Evolutionary conservation across 225 moss, liverwort and hornwort species (phyloP).

Genomic region (Polytrichum formosum): DNA sequence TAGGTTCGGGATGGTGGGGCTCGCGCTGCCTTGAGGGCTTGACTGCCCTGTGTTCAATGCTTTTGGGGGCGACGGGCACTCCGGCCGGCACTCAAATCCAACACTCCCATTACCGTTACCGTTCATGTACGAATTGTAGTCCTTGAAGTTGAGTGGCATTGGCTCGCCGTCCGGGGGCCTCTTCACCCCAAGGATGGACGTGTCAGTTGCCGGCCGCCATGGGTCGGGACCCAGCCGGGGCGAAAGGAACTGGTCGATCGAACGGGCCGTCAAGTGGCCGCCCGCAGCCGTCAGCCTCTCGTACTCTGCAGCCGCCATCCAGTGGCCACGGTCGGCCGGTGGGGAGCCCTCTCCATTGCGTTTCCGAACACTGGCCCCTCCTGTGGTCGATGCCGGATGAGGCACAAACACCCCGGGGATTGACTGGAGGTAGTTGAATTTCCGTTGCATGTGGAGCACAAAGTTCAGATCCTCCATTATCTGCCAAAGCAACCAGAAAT

Average conservation of each 20-base stretch:
- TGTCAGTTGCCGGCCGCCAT: slow-evolving; percentile 44
- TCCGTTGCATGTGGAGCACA: slow-evolving; percentile 43
- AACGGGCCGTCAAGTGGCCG: slow-evolving; percentile 25
- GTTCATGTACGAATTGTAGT: slow-evolving; percentile 26
- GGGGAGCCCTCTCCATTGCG: slow-evolving; percentile 21
- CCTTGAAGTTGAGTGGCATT: slow-evolving; percentile 31
- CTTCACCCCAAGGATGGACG: slow-evolving; percentile 18
- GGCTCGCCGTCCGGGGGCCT: slow-evolving; percentile 5
- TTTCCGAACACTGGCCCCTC: slow-evolving; percentile 4
- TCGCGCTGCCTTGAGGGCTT: slow-evolving; percentile 29
- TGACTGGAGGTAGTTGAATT: slow-evolving; percentile 47
- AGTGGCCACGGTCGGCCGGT: slow-evolving; percentile 30
- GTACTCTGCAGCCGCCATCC: slow-evolving; percentile 22
- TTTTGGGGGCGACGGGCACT: slow-evolving; percentile 44
- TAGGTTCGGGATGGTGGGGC: slow-evolving; percentile 34
- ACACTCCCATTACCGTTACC: slow-evolving; percentile 18
- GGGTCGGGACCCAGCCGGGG: slow-evolving; percentile 10
- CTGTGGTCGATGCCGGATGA: slow-evolving; percentile 28
- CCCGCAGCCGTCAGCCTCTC: background rate
- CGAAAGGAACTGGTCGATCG: slow-evolving; percentile 21
- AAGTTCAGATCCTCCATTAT: slow-evolving; percentile 55
- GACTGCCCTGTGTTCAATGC: slow-evolving; percentile 33
- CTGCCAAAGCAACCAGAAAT: slow-evolving; percentile 18
- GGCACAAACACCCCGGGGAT: slow-evolving; percentile 28
- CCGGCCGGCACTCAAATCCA: slow-evolving; percentile 46